Conservation (phyloP, 2,329 filamentous ascomycete species). For the Arachnomyces sp. region DNA sequence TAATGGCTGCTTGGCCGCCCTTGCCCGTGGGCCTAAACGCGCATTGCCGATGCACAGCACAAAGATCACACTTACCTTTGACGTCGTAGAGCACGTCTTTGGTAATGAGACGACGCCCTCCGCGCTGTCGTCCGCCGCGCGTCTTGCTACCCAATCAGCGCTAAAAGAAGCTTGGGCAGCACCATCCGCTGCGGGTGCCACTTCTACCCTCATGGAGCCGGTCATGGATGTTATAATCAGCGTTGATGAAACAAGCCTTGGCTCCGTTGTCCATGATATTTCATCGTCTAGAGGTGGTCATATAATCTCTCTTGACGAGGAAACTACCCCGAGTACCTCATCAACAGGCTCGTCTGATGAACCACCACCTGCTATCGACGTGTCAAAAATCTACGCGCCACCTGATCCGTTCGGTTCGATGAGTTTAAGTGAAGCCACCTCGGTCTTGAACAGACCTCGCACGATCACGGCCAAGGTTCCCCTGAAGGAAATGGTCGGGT, state of each 20-base stretch:
- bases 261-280: conserved; percentile 75
- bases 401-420: conserved; percentile 66
- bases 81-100: conserved; percentile 58
- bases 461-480: conserved; percentile 81
- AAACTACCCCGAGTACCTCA: conserved; percentile 28
- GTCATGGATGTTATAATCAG: conserved; percentile 86
- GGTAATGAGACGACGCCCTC: conserved; percentile 59
- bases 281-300: conserved; percentile 65
- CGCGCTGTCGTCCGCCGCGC: conserved; percentile 60
- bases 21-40: conserved; percentile 76
- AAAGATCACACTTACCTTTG: conserved; percentile 61
- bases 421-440: conserved; percentile 14
- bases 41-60: conserved; percentile 73
- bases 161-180: conserved; percentile 49
- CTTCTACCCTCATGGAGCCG: conserved; percentile 71
- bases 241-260: conserved; percentile 74
- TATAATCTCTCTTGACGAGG: conserved; percentile 61
- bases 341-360: conserved; percentile 25
- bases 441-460: conserved; percentile 38
- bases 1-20: conserved; percentile 73
- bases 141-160: conserved; percentile 60
- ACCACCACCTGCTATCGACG: conserved; percentile 50
- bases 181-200: conserved; percentile 41
- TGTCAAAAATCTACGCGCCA: conserved; percentile 73
- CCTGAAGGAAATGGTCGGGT: conserved; percentile 93